phyloP scores from a whole-genome alignment of 192 early-diverging fungal species.

The Entrophospora sp. region DNA sequence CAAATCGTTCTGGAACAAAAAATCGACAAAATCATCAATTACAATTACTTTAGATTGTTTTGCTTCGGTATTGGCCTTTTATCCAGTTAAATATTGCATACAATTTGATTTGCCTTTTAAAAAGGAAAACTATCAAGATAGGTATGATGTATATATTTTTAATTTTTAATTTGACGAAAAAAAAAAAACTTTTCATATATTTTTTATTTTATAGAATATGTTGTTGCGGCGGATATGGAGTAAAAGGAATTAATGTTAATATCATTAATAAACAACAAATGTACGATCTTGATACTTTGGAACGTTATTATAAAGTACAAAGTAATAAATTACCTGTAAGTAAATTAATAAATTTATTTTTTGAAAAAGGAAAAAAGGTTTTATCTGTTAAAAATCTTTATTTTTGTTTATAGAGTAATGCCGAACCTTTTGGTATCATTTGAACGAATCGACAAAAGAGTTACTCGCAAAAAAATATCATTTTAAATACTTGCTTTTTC shows the following conservation, averaged over 20 bases:
- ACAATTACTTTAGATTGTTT: background rate
- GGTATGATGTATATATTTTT: no score
- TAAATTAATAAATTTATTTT: no score
- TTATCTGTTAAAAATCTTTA: no score
- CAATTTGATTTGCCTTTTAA: slow-evolving; percentile 15
- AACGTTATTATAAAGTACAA: slow-evolving; percentile 11
- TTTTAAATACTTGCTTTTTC: no score
- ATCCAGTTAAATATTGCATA: slow-evolving; percentile 2
- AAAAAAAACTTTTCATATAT: no score
- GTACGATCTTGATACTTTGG: slow-evolving; percentile 2
- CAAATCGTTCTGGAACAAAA: background rate
- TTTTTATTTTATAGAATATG: background rate
- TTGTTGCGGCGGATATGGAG: slow-evolving; percentile 11
- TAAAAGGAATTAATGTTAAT: background rate
- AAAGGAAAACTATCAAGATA: slow-evolving; percentile 16
- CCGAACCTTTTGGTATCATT: no score
- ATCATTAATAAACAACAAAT: background rate
- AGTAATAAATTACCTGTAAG: slow-evolving; percentile 9
- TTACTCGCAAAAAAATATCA: no score
- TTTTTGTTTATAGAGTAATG: no score
- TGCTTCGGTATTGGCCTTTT: background rate
- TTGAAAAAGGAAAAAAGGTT: no score
- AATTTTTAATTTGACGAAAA: no score
- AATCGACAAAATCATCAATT: background rate
- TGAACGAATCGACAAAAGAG: no score